Evolutionary conservation across 2,329 filamentous ascomycete genomes (phyloP).

Genomic region (Verticillium nonalfalfae): DNA sequence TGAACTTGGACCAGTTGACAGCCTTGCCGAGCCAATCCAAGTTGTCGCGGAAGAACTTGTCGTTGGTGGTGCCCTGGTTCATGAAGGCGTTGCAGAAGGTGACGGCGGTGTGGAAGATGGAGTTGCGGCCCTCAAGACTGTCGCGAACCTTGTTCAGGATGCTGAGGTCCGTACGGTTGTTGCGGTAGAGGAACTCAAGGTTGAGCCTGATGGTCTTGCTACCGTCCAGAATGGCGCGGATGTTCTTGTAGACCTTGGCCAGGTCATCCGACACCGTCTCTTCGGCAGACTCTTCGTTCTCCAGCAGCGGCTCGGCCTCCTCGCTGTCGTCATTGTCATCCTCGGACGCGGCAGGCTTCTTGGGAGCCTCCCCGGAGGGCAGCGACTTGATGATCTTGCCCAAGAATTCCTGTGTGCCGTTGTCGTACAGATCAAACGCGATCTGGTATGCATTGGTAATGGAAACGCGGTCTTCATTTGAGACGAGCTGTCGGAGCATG

Average conservation of each 20-base stretch:
- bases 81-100: constrained; percentile 99
- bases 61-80: constrained; percentile 96
- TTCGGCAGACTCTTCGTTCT: constrained; percentile 35
- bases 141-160: constrained; percentile 96
- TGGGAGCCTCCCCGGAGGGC: constrained; percentile 43
- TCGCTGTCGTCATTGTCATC: constrained; percentile 30
- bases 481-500: constrained; percentile 76
- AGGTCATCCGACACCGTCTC: constrained; percentile 42
- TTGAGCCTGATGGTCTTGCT: constrained; percentile 93
- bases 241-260: constrained; percentile 53
- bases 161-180: constrained; percentile 85
- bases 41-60: constrained; percentile 98
- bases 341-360: constrained; percentile 33
- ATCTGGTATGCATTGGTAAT: constrained; percentile 92
- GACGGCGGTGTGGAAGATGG: constrained; percentile 96
- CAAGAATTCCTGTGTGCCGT: constrained; percentile 95
- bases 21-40: constrained; percentile 97
- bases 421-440: constrained; percentile 96
- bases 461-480: constrained; percentile 70
- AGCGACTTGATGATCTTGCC: constrained; percentile 81
- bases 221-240: constrained; percentile 69
- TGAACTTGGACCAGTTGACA: constrained; percentile 99
- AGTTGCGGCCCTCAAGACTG: constrained; percentile 90
- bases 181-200: constrained; percentile 92
- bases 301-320: constrained; percentile 43